These are phyloP conservation scores for Calonectria pteridis DNA, from an alignment of 2,329 filamentous ascomycete species.

Conservation along the genomic window DNA sequence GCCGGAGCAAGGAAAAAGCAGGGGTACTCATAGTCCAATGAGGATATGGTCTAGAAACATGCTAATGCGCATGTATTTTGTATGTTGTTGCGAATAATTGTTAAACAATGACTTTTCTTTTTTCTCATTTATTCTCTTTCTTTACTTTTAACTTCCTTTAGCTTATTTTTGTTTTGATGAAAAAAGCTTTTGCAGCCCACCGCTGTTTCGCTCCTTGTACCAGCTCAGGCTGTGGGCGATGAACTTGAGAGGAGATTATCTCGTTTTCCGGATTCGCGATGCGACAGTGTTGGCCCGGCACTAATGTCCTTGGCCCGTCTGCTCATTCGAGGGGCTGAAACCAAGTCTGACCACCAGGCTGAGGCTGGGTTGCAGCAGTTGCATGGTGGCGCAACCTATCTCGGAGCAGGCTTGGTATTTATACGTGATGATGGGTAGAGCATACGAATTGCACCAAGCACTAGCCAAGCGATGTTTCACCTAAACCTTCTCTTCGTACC, in stretches of 20 bases:
- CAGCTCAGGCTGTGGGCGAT: not conserved
- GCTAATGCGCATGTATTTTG: not conserved
- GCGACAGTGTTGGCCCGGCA: not conserved
- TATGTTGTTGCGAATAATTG: not conserved
- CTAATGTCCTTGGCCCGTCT: not conserved
- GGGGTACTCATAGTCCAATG: not conserved
- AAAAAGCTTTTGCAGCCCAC: not conserved
- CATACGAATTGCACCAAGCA: not conserved
- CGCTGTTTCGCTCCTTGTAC: not conserved
- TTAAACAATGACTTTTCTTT: not conserved
- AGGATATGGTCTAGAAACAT: too few species aligned
- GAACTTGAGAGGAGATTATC: not conserved
- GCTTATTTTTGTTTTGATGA: not conserved
- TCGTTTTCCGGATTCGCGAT: not conserved
- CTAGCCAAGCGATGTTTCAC: not conserved
- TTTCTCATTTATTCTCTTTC: not conserved
- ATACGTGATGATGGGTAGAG: not conserved
- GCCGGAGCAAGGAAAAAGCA: not conserved
- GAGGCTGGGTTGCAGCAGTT: not conserved
- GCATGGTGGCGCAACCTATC: not conserved
- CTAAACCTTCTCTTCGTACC: not conserved
- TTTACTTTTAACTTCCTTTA: too few species aligned
- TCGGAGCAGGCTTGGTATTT: not conserved
- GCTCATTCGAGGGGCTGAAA: not conserved
- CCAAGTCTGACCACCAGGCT: not conserved